Evolutionary conservation across 192 early-diverging fungal species (phyloP).

Genomic region (Phycomyces nitens): DNA sequence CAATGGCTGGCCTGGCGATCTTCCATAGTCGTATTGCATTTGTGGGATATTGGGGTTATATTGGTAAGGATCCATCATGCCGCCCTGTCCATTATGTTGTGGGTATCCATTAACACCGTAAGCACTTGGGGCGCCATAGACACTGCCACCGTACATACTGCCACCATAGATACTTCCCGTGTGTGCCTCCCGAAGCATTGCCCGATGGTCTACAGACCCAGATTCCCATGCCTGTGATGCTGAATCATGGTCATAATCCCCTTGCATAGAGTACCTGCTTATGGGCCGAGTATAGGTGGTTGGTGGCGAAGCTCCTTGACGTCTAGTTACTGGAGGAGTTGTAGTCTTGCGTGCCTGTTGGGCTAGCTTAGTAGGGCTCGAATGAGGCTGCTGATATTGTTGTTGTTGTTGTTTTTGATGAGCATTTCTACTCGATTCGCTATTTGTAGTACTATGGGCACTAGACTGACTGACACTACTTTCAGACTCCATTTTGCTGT

Average conservation of each 20-base stretch:
- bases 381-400: background rate
- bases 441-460: background rate
- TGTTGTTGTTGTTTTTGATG: background rate
- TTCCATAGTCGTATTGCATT: too few species aligned
- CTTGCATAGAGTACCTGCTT: background rate
- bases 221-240: background rate
- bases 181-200: background rate
- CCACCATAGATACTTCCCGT: background rate
- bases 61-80: too few species aligned
- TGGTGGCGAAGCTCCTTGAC: background rate
- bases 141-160: background rate
- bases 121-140: background rate
- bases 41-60: too few species aligned
- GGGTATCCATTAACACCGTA: background rate
- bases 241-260: background rate
- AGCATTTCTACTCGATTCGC: background rate
- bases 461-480: background rate
- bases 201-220: background rate
- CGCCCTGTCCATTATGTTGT: too few species aligned
- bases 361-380: background rate
- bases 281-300: background rate
- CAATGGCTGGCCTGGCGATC: too few species aligned
- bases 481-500: background rate
- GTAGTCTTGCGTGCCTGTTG: background rate
- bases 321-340: too few species aligned